Percentiles rank a stretch among this genome's conserved stretches.
Evolutionary conservation across 805 yeast genomes (phyloP).

Genomic region (Starmerella asiatica): DNA sequence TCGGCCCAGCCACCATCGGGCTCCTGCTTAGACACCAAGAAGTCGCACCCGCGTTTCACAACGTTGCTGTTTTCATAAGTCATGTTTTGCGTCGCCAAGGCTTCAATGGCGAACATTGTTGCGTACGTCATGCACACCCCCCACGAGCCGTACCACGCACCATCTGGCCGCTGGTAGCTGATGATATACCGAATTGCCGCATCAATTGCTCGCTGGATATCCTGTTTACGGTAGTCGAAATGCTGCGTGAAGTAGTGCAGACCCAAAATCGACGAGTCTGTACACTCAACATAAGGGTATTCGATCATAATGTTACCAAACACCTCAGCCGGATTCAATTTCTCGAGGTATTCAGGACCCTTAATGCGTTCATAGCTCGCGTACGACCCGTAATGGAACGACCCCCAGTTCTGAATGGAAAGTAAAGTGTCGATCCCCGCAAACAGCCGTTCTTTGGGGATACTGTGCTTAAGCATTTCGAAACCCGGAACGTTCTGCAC

Average conservation of each 20-base stretch:
- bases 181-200: slow-evolving; percentile 64
- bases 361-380: slow-evolving; percentile 81
- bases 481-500: slow-evolving; percentile 54
- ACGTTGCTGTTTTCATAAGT: slow-evolving; percentile 45
- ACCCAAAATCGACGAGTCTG: slow-evolving; percentile 89
- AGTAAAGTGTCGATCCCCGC: slow-evolving; percentile 67
- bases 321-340: slow-evolving; percentile 89
- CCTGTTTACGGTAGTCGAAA: slow-evolving; percentile 50
- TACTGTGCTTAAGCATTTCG: slow-evolving; percentile 37
- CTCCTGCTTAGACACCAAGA: slow-evolving; percentile 58
- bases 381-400: slow-evolving; percentile 78
- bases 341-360: slow-evolving; percentile 64
- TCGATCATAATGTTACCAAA: slow-evolving; percentile 98
- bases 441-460: slow-evolving; percentile 41
- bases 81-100: slow-evolving; percentile 57
- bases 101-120: slow-evolving; percentile 95
- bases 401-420: slow-evolving; percentile 61
- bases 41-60: slow-evolving; percentile 73
- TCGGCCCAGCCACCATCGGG: slow-evolving; percentile 98
- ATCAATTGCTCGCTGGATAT: slow-evolving; percentile 54
- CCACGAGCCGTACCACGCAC: slow-evolving; percentile 98
- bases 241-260: slow-evolving; percentile 59
- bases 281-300: slow-evolving; percentile 95
- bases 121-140: slow-evolving; percentile 95
- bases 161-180: slow-evolving; percentile 57